A percentile compares a stretch with the other conserved stretches of the same genome.
phyloP scores from a whole-genome alignment of 1,139 yeast genomes.

The Scheffersomyces quercinus region DNA sequence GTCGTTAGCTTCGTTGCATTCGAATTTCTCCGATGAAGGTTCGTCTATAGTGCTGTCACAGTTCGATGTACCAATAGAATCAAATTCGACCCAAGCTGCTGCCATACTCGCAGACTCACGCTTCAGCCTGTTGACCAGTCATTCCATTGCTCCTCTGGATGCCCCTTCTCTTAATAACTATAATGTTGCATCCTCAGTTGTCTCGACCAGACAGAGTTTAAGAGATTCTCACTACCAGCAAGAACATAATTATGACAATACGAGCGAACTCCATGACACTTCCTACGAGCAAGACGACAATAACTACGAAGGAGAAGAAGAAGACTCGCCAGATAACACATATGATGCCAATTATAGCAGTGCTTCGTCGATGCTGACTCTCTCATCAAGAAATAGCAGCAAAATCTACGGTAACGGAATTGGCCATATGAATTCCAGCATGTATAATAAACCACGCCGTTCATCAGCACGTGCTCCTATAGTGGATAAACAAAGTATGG shows the following conservation, averaged over 20 bases:
- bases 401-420: not conserved
- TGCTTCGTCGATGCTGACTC: not conserved
- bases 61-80: constrained; percentile 23
- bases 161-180: constrained; percentile 20
- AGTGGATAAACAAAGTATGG: not conserved
- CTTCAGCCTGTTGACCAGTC: constrained; percentile 39
- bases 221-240: not conserved
- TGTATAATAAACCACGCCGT: not conserved
- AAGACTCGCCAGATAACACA: not conserved
- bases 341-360: not conserved
- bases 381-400: not conserved
- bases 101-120: constrained; percentile 30
- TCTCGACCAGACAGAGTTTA: not conserved
- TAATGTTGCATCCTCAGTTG: not conserved
- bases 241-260: not conserved
- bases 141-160: constrained; percentile 29
- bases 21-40: constrained; percentile 37
- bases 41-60: constrained; percentile 37
- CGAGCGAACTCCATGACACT: not conserved
- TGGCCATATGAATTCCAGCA: not conserved
- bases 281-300: not conserved
- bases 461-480: not conserved
- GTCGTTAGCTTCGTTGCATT: constrained; percentile 36
- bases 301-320: not conserved
- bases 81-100: not conserved